Evolutionary conservation across 1,139 yeast species (phyloP), one percentile per base, ranked within the genome.

Genomic region (Magnusiomyces fungicola): DNA sequence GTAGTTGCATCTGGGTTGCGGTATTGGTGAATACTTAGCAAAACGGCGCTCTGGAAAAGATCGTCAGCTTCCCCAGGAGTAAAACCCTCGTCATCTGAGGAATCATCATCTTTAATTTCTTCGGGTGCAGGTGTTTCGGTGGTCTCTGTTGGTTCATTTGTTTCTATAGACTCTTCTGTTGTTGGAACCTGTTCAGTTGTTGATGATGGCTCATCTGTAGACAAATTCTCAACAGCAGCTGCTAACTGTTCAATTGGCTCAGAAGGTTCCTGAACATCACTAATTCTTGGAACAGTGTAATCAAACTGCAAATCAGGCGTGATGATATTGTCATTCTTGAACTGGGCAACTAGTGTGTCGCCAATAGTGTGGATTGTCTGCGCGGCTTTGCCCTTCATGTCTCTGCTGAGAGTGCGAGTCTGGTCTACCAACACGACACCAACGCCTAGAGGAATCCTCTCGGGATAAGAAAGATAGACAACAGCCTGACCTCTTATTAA

Each of bases 31-130:
- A 88, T 70, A 0, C 92, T 75, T 61, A 86, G 90, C 23, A 83
- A 65, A 21, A 87, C 69, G 0, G 96, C 78, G 55, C 84, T 71
- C 36, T 76, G 69, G 63, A 88, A 86, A 54, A 87, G 80, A 49
- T 81, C 75, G 61, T 92, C 97, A n/a, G 87, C 69, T 54, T 89
- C 96, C 46, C 80, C 83, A 0, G 76, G 69, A 0, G 78, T 66
- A n/a, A 84, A 66, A 6, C 67, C 63, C 5, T 67, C 67, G 33
- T 42, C 43, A 19, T 43, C 48, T 14, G 39, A 38, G 21, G 44
- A 45, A 25, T 30, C 43, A n/a, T 33, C 39, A 1, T 43, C 41
- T 9, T 40, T 46, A 6, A 47, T 46, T 12, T 39, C 56, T 23
- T 46, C 50, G n/a, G 45, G 27, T 24, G 47, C 37, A 45, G 37